A percentile compares a stretch with the other conserved stretches of the same genome.
phyloP scores from a whole-genome alignment of 306 rosid species.

The Datisca glomerata region DNA sequence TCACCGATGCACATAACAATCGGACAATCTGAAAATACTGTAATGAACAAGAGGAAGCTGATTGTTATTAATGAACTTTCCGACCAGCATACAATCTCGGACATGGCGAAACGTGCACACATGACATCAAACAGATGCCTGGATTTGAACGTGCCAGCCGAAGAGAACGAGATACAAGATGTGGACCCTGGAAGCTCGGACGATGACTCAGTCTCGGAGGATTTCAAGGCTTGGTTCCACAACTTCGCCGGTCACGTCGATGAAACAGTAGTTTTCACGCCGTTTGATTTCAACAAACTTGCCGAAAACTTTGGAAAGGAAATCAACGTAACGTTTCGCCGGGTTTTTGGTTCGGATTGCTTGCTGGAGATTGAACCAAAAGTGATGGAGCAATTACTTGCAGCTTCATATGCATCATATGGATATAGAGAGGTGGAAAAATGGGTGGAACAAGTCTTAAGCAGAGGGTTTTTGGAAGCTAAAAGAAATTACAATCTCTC shows the following conservation, averaged over 20 bases:
- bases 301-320: constrained; percentile 38
- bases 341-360: constrained; percentile 30
- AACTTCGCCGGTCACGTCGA: constrained; percentile 37
- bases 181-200: constrained; percentile 21
- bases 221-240: constrained; percentile 57
- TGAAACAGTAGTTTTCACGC: constrained; percentile 57
- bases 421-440: constrained; percentile 40
- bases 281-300: constrained; percentile 55
- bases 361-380: constrained; percentile 40
- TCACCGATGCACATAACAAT: constrained; percentile 43
- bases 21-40: constrained; percentile 22
- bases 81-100: constrained; percentile 31
- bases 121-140: constrained; percentile 35
- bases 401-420: constrained; percentile 53
- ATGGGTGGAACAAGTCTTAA: constrained; percentile 67
- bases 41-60: constrained; percentile 62
- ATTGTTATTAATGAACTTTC: constrained; percentile 27
- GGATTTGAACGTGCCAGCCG: constrained; percentile 91
- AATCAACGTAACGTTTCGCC: constrained; percentile 38
- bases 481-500: constrained; percentile 31
- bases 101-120: constrained; percentile 49
- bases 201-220: constrained; percentile 23
- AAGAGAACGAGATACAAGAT: constrained; percentile 32
- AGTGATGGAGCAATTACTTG: constrained; percentile 59
- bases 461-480: constrained; percentile 45